These are phyloP conservation scores for Starmerella kuoi DNA, from an alignment of 805 yeast genomes.

Conservation along the genomic window DNA sequence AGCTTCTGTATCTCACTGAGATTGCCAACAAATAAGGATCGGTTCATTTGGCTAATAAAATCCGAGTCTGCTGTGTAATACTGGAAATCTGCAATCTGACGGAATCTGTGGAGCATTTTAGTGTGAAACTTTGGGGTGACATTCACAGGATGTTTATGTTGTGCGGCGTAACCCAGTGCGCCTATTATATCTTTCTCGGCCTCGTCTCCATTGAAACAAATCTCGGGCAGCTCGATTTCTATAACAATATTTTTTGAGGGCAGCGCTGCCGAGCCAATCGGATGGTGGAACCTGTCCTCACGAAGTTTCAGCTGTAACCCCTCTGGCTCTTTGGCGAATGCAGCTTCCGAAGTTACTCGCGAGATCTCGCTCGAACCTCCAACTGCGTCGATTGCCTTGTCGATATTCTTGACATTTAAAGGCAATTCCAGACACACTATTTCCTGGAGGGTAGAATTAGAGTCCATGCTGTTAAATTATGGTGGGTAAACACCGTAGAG, in stretches of 20 bases:
- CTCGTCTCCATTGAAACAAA: conserved; percentile 16
- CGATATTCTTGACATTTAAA: conserved; percentile 41
- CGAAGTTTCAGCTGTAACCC: conserved; percentile 30
- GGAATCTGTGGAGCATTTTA: conserved; percentile 57
- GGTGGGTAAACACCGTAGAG: too few relatives aligned
- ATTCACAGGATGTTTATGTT: conserved; percentile 23
- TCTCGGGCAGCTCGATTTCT: conserved; percentile 26
- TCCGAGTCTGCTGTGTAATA: conserved; percentile 46
- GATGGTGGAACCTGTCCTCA: conserved; percentile 36
- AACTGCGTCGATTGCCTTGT: conserved; percentile 35
- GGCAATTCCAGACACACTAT: conserved; percentile 54
- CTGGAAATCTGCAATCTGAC: conserved; percentile 85
- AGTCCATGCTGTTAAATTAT: not conserved
- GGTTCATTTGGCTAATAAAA: conserved; percentile 34
- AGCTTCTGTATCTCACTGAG: conserved; percentile 31
- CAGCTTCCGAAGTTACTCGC: conserved; percentile 11
- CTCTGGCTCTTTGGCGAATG: conserved; percentile 27
- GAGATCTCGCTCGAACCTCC: conserved; percentile 39
- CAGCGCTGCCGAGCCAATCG: conserved; percentile 31
- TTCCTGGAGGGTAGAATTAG: not conserved
- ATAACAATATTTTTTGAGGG: conserved; percentile 26
- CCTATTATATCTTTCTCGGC: conserved; percentile 35
- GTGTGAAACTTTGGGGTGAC: conserved; percentile 56
- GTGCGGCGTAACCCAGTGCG: conserved; percentile 35
- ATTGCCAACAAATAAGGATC: conserved; percentile 35